These are phyloP conservation scores for Centrapalus pauciflorus DNA, from an alignment of 129 eudicot species.

Conservation along the genomic window DNA sequence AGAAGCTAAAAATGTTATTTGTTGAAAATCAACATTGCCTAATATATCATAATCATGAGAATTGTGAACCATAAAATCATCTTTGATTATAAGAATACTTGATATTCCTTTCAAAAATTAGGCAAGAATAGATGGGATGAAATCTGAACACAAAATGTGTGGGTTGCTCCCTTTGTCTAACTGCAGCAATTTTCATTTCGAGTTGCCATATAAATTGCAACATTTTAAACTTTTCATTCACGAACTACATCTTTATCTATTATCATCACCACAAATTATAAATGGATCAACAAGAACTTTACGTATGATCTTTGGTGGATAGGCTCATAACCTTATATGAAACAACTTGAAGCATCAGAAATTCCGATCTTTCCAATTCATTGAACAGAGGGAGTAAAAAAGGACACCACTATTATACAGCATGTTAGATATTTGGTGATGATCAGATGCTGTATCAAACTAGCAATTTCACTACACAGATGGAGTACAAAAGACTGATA, in stretches of 20 bases:
- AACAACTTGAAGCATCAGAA: not conserved
- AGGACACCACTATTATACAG: too few relatives aligned
- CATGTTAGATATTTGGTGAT: too few relatives aligned
- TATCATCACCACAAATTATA: not conserved
- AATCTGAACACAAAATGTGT: too few relatives aligned
- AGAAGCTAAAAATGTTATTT: not conserved
- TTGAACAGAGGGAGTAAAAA: not conserved
- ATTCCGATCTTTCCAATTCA: not conserved
- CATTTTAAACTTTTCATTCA: slow-evolving; percentile 6
- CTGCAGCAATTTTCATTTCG: not conserved
- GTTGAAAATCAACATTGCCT: not conserved
- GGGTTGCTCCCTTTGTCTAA: not conserved
- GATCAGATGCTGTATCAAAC: too few relatives aligned
- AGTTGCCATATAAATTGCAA: not conserved
- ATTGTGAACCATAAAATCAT: not conserved
- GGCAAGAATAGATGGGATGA: not conserved
- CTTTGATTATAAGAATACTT: not conserved
- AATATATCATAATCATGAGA: not conserved
- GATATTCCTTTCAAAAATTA: not conserved
- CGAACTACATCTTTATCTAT: not conserved
- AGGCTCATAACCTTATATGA: not conserved
- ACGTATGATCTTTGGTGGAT: too few relatives aligned
- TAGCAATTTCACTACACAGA: too few relatives aligned
- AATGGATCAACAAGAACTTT: too few relatives aligned
- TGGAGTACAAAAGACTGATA: too few relatives aligned